Conservation (phyloP, 2,329 filamentous ascomycete species). For the Lizonia empirigonia region DNA sequence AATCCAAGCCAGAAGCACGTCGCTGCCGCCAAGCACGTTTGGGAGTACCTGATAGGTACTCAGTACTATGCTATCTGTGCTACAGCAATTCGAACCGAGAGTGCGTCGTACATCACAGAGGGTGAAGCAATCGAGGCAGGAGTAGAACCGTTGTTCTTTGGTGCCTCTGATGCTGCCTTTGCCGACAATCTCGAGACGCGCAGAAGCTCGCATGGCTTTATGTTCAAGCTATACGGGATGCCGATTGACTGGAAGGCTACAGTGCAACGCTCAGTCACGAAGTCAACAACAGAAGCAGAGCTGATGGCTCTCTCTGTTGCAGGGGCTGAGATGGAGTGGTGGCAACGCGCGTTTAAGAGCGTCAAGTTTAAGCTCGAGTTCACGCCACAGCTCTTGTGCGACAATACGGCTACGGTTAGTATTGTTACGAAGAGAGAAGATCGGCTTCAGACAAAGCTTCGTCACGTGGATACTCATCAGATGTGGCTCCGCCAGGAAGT, state of each 20-base stretch:
- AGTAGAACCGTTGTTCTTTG: constrained; percentile 17
- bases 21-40: neutral
- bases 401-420: constrained; percentile 17
- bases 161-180: constrained; percentile 26
- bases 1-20: neutral
- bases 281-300: too few species aligned
- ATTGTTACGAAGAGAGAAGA: neutral
- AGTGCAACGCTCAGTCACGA: too few species aligned
- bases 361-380: too few species aligned
- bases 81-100: neutral
- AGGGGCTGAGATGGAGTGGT: too few species aligned
- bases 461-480: too few species aligned
- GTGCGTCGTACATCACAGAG: neutral
- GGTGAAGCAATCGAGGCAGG: neutral
- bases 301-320: too few species aligned
- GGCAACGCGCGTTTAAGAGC: too few species aligned
- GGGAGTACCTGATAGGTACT: neutral
- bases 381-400: too few species aligned
- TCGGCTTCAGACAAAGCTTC: constrained; percentile 12
- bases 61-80: neutral
- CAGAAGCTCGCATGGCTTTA: constrained; percentile 25
- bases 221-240: constrained; percentile 31
- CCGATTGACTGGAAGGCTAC: too few species aligned
- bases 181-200: constrained; percentile 18
- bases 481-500: too few species aligned